phyloP scores from a whole-genome alignment of 1,284 basidiomycete species.

The Rhizoctonia solani region DNA sequence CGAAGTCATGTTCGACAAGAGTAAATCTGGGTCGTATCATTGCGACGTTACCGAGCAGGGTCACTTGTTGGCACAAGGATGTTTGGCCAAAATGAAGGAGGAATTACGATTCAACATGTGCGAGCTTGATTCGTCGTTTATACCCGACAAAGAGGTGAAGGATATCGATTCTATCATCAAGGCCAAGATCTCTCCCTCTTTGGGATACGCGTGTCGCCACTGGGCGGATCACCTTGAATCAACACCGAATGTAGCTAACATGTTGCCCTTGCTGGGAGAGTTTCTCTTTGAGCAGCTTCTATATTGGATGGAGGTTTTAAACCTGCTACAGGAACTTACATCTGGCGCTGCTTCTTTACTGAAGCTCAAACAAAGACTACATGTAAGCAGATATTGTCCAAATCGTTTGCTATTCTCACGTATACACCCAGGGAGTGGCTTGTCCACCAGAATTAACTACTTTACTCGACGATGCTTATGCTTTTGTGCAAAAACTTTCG shows the following conservation, averaged over 20 bases:
- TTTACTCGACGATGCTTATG: not conserved
- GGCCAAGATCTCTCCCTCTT: not conserved
- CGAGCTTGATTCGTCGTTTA: not conserved
- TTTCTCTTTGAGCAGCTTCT: not conserved
- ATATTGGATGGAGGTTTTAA: constrained; percentile 6
- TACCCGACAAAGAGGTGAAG: not conserved
- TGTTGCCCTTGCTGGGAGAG: not conserved
- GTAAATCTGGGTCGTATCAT: not conserved
- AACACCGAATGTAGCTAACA: too few species aligned
- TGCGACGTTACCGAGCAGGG: not conserved
- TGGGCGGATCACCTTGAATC: not conserved
- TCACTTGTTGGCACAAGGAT: not conserved
- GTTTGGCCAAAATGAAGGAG: not conserved
- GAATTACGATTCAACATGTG: not conserved
- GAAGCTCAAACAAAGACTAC: not conserved
- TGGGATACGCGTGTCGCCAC: not conserved
- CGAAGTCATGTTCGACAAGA: not conserved
- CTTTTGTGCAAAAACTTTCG: not conserved
- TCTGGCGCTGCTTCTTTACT: not conserved
- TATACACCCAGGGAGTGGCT: not conserved
- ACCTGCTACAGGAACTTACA: not conserved
- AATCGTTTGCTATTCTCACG: not conserved
- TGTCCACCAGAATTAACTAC: not conserved
- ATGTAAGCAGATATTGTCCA: not conserved
- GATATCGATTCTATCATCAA: not conserved